Evolutionary conservation across 2,329 filamentous ascomycete species (phyloP), one percentile per base, ranked within the genome.

Genomic region (Cephalotrichum gorgonifer): DNA sequence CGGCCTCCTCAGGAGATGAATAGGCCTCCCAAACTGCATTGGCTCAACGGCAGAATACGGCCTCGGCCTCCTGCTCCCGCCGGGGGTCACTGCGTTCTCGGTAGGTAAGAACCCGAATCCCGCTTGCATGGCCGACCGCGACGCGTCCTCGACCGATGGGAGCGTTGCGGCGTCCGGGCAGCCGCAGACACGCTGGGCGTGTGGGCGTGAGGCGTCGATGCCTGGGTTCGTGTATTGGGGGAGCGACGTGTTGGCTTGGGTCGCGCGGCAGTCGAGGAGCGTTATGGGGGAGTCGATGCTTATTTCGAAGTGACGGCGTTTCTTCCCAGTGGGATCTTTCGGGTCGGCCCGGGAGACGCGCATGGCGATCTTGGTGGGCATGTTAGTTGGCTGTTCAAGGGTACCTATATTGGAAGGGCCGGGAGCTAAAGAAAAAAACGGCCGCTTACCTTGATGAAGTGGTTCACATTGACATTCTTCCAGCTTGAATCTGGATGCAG

Each of bases 201-300:
- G 49, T 69, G 70, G 56, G 50, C 69, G 76, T 69, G 71, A 56
- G 50, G 69, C 75, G 8, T 79, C 81, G 4, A 65, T 60, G 22
- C 73, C 71, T 6, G 70, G 67, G n/a, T n/a, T n/a, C n/a, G n/a
- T n/a, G 63, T 96, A 96, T 15, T 86, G 85, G 0, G 90, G 90
- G 11, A 95, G 75, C 12, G 82, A 81, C 25, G 86, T 95, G 64
- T 95, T 95, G 45, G 87, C 85, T 62, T 93, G 86, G 1, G 88
- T 94, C n/a, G 90, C 89, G 53, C 86, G 86, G 69, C 90, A 96
- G 53, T 90, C 91, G 44, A 95, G 83, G 43, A 95, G 88, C 53
- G 91, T 91, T 62, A 96, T 91, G 1, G 90, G 90, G 2, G 89
- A 95, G 66, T 96, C 90, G 57, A 96, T 96, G 56, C 88, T 95